Evolutionary conservation across 2,329 filamentous ascomycete genomes (phyloP).

Genomic region (Hypoxylon sp.): DNA sequence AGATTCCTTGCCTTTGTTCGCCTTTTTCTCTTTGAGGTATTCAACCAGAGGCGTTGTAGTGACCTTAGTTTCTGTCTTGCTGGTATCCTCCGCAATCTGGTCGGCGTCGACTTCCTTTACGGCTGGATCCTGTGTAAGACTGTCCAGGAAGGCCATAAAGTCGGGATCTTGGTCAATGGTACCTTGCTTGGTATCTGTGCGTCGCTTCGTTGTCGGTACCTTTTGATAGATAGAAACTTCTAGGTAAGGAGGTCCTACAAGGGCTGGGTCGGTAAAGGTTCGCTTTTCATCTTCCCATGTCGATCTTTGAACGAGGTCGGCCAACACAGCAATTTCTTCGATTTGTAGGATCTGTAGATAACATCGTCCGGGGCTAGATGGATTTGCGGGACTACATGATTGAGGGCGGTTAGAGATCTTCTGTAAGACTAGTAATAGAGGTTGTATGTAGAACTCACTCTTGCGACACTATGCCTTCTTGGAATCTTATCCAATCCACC

Average conservation of each 20-base stretch:
- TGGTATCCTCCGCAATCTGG: slow-evolving; percentile 63
- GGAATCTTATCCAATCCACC: slow-evolving; percentile 85
- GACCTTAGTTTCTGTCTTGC: slow-evolving; percentile 71
- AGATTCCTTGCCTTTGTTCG: slow-evolving; percentile 75
- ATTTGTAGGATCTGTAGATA: slow-evolving; percentile 86
- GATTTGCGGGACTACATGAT: slow-evolving; percentile 79
- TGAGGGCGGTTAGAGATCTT: slow-evolving; percentile 19
- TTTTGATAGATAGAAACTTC: slow-evolving; percentile 90
- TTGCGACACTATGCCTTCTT: slow-evolving; percentile 79
- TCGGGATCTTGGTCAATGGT: slow-evolving; percentile 97
- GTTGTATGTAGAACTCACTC: slow-evolving; percentile 71
- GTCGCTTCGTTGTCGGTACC: slow-evolving; percentile 79
- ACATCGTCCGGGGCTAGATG: slow-evolving; percentile 83
- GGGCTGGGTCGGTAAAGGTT: slow-evolving; percentile 77
- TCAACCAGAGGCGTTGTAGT: slow-evolving; percentile 92
- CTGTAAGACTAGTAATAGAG: slow-evolving; percentile 18
- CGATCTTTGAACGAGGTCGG: slow-evolving; percentile 77
- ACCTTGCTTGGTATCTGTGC: slow-evolving; percentile 87
- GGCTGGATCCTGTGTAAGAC: slow-evolving; percentile 77
- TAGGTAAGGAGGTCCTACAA: slow-evolving; percentile 83
- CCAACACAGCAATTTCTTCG: slow-evolving; percentile 76
- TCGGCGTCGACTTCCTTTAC: slow-evolving; percentile 65
- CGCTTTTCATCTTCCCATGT: slow-evolving; percentile 87
- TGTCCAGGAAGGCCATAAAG: slow-evolving; percentile 93
- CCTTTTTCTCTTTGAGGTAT: slow-evolving; percentile 92